Percentiles rank a stretch among this genome's conserved stretches.
Evolutionary conservation across 345 rosid genomes (phyloP).

Genomic region (Gossypium stocksii): DNA sequence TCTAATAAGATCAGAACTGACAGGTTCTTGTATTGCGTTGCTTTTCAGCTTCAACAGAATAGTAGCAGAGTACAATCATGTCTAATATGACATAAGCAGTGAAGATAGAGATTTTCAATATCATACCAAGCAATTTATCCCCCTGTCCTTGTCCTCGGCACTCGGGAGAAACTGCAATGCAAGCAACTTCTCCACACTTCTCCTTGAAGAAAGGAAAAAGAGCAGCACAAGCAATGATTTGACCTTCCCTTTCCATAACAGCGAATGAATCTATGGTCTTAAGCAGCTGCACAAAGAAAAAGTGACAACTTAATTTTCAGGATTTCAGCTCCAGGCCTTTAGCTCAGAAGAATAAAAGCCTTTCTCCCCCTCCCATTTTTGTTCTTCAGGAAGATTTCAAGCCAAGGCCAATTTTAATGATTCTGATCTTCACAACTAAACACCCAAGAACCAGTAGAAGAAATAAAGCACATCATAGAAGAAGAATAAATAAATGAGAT

Average conservation of each 20-base stretch:
- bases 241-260: slow-evolving; percentile 60
- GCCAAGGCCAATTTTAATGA: background rate
- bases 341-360: background rate
- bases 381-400: background rate
- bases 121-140: slow-evolving; percentile 84
- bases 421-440: background rate
- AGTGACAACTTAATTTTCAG: slow-evolving; percentile 1
- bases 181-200: slow-evolving; percentile 90
- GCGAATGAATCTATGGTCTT: slow-evolving; percentile 26
- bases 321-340: background rate
- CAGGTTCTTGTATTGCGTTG: background rate
- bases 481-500: slow-evolving; percentile 7
- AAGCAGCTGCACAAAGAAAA: slow-evolving; percentile 42
- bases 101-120: background rate
- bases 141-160: slow-evolving; percentile 98
- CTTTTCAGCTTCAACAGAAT: slow-evolving; percentile 1
- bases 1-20: background rate
- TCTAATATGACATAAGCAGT: background rate
- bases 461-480: background rate
- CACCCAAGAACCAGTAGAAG: background rate
- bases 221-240: slow-evolving; percentile 89
- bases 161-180: slow-evolving; percentile 85
- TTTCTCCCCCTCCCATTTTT: background rate
- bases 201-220: slow-evolving; percentile 78
- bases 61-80: background rate